A percentile compares a stretch with the other conserved stretches of the same genome.
Evolutionary conservation across 345 rosid species (phyloP).

Genomic region (Salix udensis): DNA sequence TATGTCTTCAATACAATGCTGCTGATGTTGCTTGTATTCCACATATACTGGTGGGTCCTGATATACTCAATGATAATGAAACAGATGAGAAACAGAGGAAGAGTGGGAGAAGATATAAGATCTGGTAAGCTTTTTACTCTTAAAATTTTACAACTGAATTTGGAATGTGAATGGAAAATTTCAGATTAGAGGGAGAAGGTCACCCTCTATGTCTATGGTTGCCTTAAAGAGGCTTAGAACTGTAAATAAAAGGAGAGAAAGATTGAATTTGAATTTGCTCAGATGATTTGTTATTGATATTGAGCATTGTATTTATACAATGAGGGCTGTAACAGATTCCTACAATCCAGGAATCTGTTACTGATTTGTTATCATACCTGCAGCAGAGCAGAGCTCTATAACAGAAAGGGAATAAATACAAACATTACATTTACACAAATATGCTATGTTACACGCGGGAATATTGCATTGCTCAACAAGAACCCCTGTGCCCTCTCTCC

Average conservation of each 20-base stretch:
- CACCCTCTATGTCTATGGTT: not conserved
- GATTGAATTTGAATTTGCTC: too few relatives aligned
- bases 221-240: not conserved
- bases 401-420: too few relatives aligned
- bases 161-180: not conserved
- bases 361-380: too few relatives aligned
- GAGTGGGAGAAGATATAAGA: constrained; percentile 96
- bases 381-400: too few relatives aligned
- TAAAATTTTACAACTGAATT: not conserved
- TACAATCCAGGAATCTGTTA: too few relatives aligned
- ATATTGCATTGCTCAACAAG: too few relatives aligned
- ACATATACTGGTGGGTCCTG: constrained; percentile 95
- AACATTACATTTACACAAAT: too few relatives aligned
- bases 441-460: too few relatives aligned
- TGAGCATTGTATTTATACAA: too few relatives aligned
- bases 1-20: constrained; percentile 84
- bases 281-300: too few relatives aligned
- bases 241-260: too few relatives aligned
- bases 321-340: too few relatives aligned
- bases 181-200: not conserved
- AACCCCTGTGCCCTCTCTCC: not conserved
- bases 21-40: constrained; percentile 81
- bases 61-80: constrained; percentile 77
- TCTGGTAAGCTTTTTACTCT: constrained; percentile 57
- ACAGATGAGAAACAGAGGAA: constrained; percentile 82